A percentile compares a stretch with the other conserved stretches of the same genome.
These are phyloP conservation scores for Solanum phureja DNA, from an alignment of 257 asterid genomes.

Conservation along the genomic window DNA sequence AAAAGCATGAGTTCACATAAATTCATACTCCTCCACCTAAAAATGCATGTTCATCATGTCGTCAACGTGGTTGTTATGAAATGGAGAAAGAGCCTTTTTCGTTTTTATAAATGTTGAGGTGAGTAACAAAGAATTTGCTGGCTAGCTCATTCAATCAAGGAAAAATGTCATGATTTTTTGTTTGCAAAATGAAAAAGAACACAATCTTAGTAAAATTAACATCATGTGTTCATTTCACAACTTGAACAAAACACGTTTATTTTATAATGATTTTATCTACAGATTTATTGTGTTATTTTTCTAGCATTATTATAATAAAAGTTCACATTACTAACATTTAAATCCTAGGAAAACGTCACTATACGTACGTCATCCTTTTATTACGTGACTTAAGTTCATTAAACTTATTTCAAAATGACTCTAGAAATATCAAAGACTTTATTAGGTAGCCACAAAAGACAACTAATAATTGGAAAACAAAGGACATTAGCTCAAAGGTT, in stretches of 20 bases:
- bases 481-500: background rate
- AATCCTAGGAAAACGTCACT: background rate
- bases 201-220: background rate
- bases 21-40: background rate
- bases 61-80: background rate
- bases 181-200: background rate
- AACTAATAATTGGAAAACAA: background rate
- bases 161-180: too few species aligned
- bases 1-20: background rate
- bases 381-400: background rate
- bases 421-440: background rate
- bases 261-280: background rate
- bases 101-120: too few species aligned
- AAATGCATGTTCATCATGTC: background rate
- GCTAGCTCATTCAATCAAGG: background rate
- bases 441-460: background rate
- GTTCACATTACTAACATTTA: background rate
- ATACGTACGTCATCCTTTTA: background rate
- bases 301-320: background rate
- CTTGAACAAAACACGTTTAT: background rate
- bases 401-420: background rate
- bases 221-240: background rate
- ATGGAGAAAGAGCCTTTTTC: background rate
- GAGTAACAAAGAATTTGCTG: too few species aligned
- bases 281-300: too few species aligned